Evolutionary conservation across 345 rosid species (phyloP).

Genomic region (Carallia pectinifolia): DNA sequence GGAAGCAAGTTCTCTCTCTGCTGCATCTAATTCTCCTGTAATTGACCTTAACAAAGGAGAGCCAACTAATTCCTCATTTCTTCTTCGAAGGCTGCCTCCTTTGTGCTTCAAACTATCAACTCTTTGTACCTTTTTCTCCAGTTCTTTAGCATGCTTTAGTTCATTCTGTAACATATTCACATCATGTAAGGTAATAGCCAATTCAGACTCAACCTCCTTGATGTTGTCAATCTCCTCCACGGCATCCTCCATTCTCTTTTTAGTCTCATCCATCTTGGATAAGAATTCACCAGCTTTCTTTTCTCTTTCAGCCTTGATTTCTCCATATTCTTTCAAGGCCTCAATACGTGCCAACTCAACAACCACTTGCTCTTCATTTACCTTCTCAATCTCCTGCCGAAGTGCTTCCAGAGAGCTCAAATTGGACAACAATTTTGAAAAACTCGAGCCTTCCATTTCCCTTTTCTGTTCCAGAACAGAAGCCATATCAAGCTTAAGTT

Average conservation of each 20-base stretch:
- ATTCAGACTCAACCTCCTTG: conserved; percentile 49
- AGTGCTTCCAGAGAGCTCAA: conserved; percentile 39
- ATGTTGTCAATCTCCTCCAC: conserved; percentile 47
- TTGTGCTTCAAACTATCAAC: conserved; percentile 31
- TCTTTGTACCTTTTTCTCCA: conserved; percentile 41
- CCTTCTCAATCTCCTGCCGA: conserved; percentile 63
- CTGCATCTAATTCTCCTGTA: conserved; percentile 51
- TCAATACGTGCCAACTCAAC: conserved; percentile 79
- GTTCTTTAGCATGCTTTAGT: conserved; percentile 45
- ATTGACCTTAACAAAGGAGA: conserved; percentile 38
- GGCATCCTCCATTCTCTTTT: conserved; percentile 34
- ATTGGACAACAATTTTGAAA: conserved; percentile 29
- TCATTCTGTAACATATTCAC: conserved; percentile 55
- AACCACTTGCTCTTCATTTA: conserved; percentile 72
- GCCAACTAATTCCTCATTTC: conserved; percentile 22
- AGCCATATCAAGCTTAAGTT: conserved; percentile 71
- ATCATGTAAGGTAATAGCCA: conserved; percentile 56
- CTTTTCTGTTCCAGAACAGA: conserved; percentile 56
- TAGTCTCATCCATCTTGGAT: conserved; percentile 28
- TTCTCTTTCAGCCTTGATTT: conserved; percentile 47
- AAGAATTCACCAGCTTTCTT: conserved; percentile 41
- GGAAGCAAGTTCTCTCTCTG: conserved; percentile 57
- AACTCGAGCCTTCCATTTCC: conserved; percentile 35
- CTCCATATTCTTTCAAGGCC: conserved; percentile 65
- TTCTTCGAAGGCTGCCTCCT: conserved; percentile 14